Conservation (phyloP, 495 filamentous ascomycete species). For the Penicillium alfredii region DNA sequence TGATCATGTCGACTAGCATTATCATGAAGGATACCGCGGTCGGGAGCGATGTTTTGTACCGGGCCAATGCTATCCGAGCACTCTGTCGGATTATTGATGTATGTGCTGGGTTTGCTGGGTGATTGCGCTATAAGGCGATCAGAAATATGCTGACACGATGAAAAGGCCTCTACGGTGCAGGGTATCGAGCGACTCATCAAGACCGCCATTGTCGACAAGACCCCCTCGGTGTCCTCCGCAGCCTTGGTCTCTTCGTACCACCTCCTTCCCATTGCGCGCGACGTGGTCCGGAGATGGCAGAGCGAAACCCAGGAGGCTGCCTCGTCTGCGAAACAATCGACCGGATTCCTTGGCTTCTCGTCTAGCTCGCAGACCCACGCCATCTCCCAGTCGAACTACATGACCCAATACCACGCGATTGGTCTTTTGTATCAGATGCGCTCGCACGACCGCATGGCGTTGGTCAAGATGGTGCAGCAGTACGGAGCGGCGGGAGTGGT, state of each 20-base stretch:
- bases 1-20: slow-evolving; percentile 98
- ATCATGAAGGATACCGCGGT: slow-evolving; percentile 99
- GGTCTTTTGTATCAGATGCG: slow-evolving; percentile 98
- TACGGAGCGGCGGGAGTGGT: slow-evolving; percentile 85
- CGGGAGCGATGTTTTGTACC: slow-evolving; percentile 89
- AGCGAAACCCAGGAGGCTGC: slow-evolving; percentile 98
- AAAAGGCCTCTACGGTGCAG: slow-evolving; percentile 88
- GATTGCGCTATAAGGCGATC: not conserved
- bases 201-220: slow-evolving; percentile 99
- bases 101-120: slow-evolving; percentile 18
- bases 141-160: slow-evolving; percentile 9
- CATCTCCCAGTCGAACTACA: slow-evolving; percentile 70
- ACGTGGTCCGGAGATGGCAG: slow-evolving; percentile 96
- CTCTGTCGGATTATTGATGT: slow-evolving; percentile 98
- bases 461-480: slow-evolving; percentile 99
- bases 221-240: slow-evolving; percentile 93
- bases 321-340: slow-evolving; percentile 76
- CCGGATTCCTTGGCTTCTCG: slow-evolving; percentile 85
- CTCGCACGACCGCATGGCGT: slow-evolving; percentile 90
- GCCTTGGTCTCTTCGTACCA: slow-evolving; percentile 98
- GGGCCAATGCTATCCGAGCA: slow-evolving; percentile 94
- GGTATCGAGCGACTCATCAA: slow-evolving; percentile 98
- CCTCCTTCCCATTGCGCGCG: slow-evolving; percentile 88
- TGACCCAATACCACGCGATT: slow-evolving; percentile 98
- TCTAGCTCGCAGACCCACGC: slow-evolving; percentile 60